Conservation (phyloP, 2,329 filamentous ascomycete species). For the Fusarium stilboides region DNA sequence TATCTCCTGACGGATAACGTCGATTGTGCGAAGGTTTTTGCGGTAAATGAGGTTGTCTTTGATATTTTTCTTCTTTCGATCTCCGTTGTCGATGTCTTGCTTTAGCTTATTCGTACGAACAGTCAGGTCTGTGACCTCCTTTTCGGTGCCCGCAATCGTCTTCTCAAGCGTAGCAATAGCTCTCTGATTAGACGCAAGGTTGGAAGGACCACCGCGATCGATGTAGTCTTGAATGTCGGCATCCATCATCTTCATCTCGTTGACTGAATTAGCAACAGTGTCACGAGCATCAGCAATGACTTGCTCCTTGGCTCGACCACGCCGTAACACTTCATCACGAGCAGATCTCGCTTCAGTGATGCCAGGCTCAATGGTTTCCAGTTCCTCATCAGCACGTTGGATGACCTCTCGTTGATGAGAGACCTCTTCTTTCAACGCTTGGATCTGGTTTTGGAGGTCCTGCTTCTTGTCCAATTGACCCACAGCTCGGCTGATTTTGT, state of each 20-base stretch:
- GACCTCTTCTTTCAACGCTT: conserved; percentile 79
- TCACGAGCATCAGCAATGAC: conserved; percentile 79
- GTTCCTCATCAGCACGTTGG: conserved; percentile 77
- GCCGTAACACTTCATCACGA: conserved; percentile 82
- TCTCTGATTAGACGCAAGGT: conserved; percentile 77
- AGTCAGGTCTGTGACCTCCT: conserved; percentile 77
- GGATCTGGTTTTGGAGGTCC: conserved; percentile 78
- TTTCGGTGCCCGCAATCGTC: conserved; percentile 75
- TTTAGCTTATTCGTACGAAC: conserved; percentile 83
- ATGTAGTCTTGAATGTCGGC: conserved; percentile 85
- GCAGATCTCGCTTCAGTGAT: conserved; percentile 82
- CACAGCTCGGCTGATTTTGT: conserved; percentile 78
- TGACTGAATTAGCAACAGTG: conserved; percentile 79
- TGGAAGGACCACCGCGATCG: conserved; percentile 79
- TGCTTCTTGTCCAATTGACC: conserved; percentile 87
- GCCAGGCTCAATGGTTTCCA: conserved; percentile 81
- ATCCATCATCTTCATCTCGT: conserved; percentile 82
- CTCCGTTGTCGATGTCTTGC: conserved; percentile 82
- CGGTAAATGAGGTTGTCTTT: conserved; percentile 90
- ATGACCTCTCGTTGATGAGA: conserved; percentile 78
- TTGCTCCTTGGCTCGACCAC: conserved; percentile 80
- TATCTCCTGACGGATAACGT: conserved; percentile 79
- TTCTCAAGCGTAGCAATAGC: conserved; percentile 79
- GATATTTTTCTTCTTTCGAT: conserved; percentile 88
- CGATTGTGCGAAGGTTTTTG: conserved; percentile 78